Conservation (phyloP, 352 stramenopile genomes). For the Globisporangium abappressorium region DNA sequence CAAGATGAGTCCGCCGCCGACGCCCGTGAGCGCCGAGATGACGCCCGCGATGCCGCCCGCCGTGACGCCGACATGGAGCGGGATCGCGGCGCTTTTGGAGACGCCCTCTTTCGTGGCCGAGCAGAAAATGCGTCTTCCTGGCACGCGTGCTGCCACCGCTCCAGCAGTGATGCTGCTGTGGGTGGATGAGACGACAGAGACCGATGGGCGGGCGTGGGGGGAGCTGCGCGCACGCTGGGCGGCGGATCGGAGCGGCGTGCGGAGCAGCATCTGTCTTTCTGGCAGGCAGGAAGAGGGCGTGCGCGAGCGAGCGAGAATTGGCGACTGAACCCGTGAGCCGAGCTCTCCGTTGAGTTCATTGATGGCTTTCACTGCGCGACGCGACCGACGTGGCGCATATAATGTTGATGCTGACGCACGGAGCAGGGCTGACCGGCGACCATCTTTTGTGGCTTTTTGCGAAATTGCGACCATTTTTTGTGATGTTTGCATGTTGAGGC, state of each 20-base stretch:
- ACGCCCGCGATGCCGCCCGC: slow-evolving; percentile 61
- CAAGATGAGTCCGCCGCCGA: slow-evolving; percentile 80
- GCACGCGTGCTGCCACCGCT: slow-evolving; percentile 15
- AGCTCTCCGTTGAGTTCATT: not conserved
- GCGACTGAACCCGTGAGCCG: not conserved
- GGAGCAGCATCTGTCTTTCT: slow-evolving; percentile 1
- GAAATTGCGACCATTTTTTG: no score
- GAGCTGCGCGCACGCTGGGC: not conserved
- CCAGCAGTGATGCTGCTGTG: not conserved
- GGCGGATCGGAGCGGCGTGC: slow-evolving; percentile 3
- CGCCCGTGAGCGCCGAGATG: slow-evolving; percentile 75
- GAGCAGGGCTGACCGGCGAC: no score
- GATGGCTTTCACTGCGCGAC: slow-evolving; percentile 7
- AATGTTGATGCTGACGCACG: not conserved
- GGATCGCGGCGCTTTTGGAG: slow-evolving; percentile 33
- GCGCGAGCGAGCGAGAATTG: not conserved
- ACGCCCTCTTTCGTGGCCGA: slow-evolving; percentile 36
- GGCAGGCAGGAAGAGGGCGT: not conserved
- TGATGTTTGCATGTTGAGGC: no score
- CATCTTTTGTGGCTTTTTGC: no score
- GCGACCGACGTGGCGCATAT: slow-evolving; percentile 5
- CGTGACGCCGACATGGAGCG: slow-evolving; percentile 41
- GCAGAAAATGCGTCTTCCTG: slow-evolving; percentile 42
- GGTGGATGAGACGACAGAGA: slow-evolving; percentile 10
- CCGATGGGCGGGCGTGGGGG: not conserved